Evolutionary conservation across 2,329 filamentous ascomycete species (phyloP).

Genomic region (Sporothrix mexicana): DNA sequence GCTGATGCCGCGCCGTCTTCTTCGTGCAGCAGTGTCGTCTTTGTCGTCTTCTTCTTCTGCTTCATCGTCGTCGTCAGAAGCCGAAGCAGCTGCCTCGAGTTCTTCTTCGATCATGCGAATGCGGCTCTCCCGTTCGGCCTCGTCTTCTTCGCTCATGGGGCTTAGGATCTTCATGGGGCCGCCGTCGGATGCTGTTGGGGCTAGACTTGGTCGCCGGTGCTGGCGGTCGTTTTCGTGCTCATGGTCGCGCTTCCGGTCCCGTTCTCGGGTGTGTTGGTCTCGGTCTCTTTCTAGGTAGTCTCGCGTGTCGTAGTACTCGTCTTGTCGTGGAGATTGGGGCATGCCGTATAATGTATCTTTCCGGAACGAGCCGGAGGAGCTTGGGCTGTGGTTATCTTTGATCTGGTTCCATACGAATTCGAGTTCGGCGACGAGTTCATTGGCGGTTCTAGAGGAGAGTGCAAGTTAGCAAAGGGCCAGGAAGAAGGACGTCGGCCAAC

Average conservation of each 20-base stretch:
- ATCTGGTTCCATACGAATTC: conserved; percentile 99
- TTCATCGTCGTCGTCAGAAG: conserved; percentile 50
- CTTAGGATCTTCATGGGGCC: conserved; percentile 73
- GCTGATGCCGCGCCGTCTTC: conserved; percentile 43
- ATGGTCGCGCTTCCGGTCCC: conserved; percentile 19
- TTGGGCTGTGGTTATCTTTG: conserved; percentile 76
- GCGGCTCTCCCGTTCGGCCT: conserved; percentile 63
- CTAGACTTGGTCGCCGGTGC: conserved; percentile 30
- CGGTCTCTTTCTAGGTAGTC: conserved; percentile 15
- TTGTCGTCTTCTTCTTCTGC: conserved; percentile 49
- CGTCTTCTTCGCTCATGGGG: conserved; percentile 85
- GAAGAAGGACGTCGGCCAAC: too few relatives aligned
- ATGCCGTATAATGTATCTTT: conserved; percentile 46
- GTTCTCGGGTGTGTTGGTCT: background rate
- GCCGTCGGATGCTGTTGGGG: conserved; percentile 31
- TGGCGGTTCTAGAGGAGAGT: conserved; percentile 65
- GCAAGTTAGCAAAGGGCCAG: too few relatives aligned
- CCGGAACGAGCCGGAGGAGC: conserved; percentile 63
- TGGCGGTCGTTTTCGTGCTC: background rate
- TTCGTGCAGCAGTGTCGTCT: conserved; percentile 49
- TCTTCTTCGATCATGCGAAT: conserved; percentile 48
- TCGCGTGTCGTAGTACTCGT: conserved; percentile 34
- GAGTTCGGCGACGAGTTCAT: conserved; percentile 88
- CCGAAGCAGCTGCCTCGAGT: conserved; percentile 39
- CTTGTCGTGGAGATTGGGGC: conserved; percentile 28